Evolutionary conservation across 129 eudicot species (phyloP).

Genomic region (Flaveria robusta): DNA sequence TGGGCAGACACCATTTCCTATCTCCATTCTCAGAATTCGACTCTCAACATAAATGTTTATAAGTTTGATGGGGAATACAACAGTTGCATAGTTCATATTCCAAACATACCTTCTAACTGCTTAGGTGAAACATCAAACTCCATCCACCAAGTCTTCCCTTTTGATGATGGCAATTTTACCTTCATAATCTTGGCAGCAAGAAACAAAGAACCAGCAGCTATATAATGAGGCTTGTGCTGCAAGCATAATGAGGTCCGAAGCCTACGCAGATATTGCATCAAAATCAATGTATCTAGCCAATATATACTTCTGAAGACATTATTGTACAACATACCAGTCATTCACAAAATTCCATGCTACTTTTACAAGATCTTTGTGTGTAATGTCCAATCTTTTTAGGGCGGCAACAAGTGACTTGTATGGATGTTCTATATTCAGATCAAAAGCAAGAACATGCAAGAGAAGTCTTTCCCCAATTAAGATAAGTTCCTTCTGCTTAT

Average conservation of each 20-base stretch:
- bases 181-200: constrained; percentile 64
- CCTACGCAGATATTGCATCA: constrained; percentile 38
- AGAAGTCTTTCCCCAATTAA: constrained; percentile 60
- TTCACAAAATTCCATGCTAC: constrained; percentile 86
- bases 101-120: constrained; percentile 56
- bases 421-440: constrained; percentile 71
- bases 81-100: not conserved
- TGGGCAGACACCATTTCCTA: not conserved
- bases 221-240: constrained; percentile 77
- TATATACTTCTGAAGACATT: not conserved
- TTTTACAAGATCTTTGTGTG: constrained; percentile 57
- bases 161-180: constrained; percentile 49
- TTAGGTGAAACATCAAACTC: constrained; percentile 71
- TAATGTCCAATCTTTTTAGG: constrained; percentile 52
- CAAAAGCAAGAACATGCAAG: constrained; percentile 60
- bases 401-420: constrained; percentile 73
- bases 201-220: constrained; percentile 73
- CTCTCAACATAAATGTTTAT: not conserved
- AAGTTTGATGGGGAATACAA: not conserved
- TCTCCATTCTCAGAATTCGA: not conserved
- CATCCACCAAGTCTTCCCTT: constrained; percentile 76
- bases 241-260: constrained; percentile 67
- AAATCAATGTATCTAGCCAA: not conserved
- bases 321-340: constrained; percentile 53
- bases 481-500: constrained; percentile 59